Evolutionary conservation across 768 basidiomycete genomes (phyloP).

Genomic region (Leccinum disarticulatum): DNA sequence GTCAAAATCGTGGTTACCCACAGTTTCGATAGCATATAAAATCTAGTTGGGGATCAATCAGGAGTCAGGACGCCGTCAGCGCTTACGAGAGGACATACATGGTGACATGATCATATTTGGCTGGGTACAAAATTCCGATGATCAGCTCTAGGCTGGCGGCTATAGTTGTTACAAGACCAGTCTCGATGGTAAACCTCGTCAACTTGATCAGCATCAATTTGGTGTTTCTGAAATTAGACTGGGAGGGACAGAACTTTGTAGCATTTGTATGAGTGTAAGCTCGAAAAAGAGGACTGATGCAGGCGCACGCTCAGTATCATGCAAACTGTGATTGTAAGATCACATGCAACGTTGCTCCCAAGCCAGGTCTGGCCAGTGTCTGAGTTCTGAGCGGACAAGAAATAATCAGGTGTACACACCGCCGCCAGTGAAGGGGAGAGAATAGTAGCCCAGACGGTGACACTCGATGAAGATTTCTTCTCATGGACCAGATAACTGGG

Average conservation of each 20-base stretch:
- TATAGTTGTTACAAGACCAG: conserved; percentile 13
- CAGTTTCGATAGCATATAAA: conserved; percentile 8
- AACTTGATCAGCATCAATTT: conserved; percentile 3
- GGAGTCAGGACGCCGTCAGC: too few relatives aligned
- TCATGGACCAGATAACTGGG: too few relatives aligned
- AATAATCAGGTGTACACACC: too few relatives aligned
- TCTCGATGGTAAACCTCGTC: conserved; percentile 16
- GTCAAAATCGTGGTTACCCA: neutral
- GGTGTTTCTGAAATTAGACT: neutral
- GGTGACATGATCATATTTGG: conserved; percentile 3
- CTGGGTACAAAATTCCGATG: conserved; percentile 1
- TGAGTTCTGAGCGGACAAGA: too few relatives aligned
- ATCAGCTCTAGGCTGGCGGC: conserved; percentile 10
- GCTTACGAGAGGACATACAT: conserved; percentile 2
- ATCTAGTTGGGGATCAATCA: neutral
- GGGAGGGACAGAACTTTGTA: neutral
- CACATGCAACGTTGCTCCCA: too few relatives aligned
- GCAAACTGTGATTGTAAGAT: too few relatives aligned
- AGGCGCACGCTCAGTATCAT: too few relatives aligned
- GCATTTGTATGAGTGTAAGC: too few relatives aligned
- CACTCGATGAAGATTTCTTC: too few relatives aligned
- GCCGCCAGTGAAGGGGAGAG: neutral
- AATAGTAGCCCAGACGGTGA: too few relatives aligned
- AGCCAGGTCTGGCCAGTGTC: too few relatives aligned
- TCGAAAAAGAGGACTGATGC: too few relatives aligned